phyloP scores from a whole-genome alignment of 2,329 filamentous ascomycete genomes.

The Coleophoma eucalyptorum region DNA sequence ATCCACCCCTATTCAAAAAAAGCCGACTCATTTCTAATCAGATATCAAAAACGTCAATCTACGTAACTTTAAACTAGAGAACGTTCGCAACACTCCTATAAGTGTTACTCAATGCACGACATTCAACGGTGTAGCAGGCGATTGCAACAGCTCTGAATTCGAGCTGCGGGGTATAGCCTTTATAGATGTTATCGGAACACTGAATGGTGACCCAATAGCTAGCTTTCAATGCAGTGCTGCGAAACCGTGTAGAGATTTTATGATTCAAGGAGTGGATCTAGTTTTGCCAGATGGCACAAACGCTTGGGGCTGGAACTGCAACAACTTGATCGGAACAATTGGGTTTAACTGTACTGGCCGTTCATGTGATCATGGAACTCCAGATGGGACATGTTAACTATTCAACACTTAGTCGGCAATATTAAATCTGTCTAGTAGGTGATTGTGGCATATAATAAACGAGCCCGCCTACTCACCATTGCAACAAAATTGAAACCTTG shows the following conservation, averaged over 20 bases:
- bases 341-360: slow-evolving; percentile 24
- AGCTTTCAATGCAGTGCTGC: slow-evolving; percentile 29
- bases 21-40: not conserved
- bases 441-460: too few species aligned
- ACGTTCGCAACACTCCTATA: slow-evolving; percentile 26
- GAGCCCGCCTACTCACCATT: too few species aligned
- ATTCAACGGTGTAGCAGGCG: slow-evolving; percentile 28
- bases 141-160: slow-evolving; percentile 34
- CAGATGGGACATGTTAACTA: too few species aligned
- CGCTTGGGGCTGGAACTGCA: slow-evolving; percentile 21
- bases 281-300: slow-evolving; percentile 14
- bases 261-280: slow-evolving; percentile 15
- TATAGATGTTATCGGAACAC: slow-evolving; percentile 14
- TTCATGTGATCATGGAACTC: not conserved
- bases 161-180: slow-evolving; percentile 30
- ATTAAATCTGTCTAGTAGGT: too few species aligned
- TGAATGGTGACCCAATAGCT: slow-evolving; percentile 13
- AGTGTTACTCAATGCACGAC: slow-evolving; percentile 34
- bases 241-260: slow-evolving; percentile 22
- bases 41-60: slow-evolving; percentile 18
- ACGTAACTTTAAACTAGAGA: slow-evolving; percentile 20
- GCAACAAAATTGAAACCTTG: too few species aligned
- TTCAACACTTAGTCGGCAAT: too few species aligned
- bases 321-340: slow-evolving; percentile 16
- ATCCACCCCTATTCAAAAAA: not conserved